Conservation (phyloP, 129 eudicot species). For the Daucus carota region DNA sequence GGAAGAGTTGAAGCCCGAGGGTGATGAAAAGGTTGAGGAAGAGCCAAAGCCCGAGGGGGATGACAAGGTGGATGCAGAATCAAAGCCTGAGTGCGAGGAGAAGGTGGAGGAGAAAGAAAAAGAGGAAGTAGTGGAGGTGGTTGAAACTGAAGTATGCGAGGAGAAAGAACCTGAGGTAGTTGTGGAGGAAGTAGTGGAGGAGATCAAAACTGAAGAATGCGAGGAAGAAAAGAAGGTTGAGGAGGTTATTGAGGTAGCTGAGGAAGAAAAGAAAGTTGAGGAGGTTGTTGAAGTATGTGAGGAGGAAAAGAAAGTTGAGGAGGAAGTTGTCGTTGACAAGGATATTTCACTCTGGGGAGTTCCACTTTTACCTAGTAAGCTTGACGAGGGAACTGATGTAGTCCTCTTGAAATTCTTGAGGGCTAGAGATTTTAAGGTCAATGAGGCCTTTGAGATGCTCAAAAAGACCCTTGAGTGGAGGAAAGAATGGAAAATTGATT, state of each 20-base stretch:
- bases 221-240: constrained; percentile 13
- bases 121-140: background rate
- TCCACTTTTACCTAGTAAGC: constrained; percentile 49
- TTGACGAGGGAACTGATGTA: constrained; percentile 38
- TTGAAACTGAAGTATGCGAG: constrained; percentile 2
- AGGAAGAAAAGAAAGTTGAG: background rate
- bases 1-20: constrained; percentile 14
- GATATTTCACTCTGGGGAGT: constrained; percentile 61
- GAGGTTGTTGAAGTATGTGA: constrained; percentile 4
- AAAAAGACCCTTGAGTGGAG: constrained; percentile 57
- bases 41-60: background rate
- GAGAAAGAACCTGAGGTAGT: constrained; percentile 19
- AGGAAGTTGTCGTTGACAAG: constrained; percentile 18
- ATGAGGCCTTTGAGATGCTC: constrained; percentile 57
- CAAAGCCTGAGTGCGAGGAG: background rate
- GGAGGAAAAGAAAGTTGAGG: background rate
- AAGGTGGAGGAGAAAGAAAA: background rate
- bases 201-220: background rate
- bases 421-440: constrained; percentile 66
- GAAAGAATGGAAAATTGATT: constrained; percentile 41
- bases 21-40: background rate
- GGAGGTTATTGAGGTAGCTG: constrained; percentile 2
- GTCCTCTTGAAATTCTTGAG: constrained; percentile 53
- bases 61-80: background rate
- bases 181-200: constrained; percentile 8